phyloP scores from a whole-genome alignment of 2,329 filamentous ascomycete species.

The Trichoderma cornu-damae region DNA sequence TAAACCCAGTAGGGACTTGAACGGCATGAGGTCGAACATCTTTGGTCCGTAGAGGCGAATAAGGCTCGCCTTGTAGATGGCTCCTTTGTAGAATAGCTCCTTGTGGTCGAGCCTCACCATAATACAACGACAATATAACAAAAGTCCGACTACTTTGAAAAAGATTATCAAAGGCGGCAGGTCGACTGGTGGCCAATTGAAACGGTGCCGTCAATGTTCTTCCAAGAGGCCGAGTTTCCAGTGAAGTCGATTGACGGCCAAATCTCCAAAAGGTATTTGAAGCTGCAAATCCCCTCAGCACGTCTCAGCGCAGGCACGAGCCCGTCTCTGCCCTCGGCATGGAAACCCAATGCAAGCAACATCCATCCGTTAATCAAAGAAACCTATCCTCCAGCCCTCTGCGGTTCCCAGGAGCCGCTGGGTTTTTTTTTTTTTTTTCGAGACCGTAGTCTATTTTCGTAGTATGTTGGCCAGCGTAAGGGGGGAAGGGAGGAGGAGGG shows the following conservation, averaged over 20 bases:
- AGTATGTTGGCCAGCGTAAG: neutral
- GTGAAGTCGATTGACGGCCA: neutral
- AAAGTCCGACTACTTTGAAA: neutral
- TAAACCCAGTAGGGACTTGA: neutral
- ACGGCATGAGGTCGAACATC: neutral
- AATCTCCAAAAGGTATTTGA: neutral
- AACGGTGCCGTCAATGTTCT: neutral
- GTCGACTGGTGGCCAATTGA: neutral
- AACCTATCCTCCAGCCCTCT: neutral
- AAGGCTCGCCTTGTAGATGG: neutral
- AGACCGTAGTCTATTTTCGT: neutral
- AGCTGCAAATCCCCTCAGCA: neutral
- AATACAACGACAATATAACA: neutral
- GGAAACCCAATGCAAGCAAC: neutral
- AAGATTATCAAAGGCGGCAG: neutral
- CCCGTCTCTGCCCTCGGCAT: neutral
- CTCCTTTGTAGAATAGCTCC: neutral
- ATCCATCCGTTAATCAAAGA: neutral
- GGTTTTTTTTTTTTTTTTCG: neutral
- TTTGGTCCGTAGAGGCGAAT: neutral
- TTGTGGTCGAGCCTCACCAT: neutral
- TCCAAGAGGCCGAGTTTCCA: neutral
- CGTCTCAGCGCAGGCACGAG: too few relatives aligned
- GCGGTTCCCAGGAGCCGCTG: neutral
- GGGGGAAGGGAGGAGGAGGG: too few relatives aligned